Percentiles rank a stretch among this genome's conserved stretches.
Conservation (phyloP, 1,284 basidiomycete genomes). For the Kwoniella shivajii region DNA sequence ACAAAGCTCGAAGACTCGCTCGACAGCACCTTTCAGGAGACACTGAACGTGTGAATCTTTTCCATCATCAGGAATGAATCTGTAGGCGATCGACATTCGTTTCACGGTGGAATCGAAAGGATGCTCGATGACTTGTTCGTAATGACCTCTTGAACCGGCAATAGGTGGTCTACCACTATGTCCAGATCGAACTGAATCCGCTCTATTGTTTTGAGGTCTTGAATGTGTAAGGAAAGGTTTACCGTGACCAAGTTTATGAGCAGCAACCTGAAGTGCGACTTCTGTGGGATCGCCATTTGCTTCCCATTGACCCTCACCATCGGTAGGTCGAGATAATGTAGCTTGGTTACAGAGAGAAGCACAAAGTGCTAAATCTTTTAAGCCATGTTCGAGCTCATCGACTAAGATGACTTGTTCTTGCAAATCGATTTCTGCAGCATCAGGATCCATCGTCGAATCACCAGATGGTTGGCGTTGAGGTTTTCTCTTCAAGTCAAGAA, state of each 20-base stretch:
- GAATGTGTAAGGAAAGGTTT: slow-evolving; percentile 53
- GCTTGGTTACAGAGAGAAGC: slow-evolving; percentile 59
- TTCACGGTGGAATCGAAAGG: slow-evolving; percentile 68
- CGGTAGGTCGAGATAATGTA: slow-evolving; percentile 49
- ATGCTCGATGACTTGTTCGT: slow-evolving; percentile 56
- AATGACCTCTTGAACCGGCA: slow-evolving; percentile 41
- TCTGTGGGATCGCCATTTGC: slow-evolving; percentile 72
- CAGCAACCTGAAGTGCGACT: slow-evolving; percentile 67
- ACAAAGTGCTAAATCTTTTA: slow-evolving; percentile 54
- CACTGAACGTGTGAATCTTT: slow-evolving; percentile 40
- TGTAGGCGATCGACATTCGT: slow-evolving; percentile 63
- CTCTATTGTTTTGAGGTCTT: slow-evolving; percentile 2
- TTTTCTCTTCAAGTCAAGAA: slow-evolving; percentile 28
- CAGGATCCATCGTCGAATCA: slow-evolving; percentile 19
- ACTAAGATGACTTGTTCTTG: slow-evolving; percentile 35
- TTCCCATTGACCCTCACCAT: slow-evolving; percentile 61
- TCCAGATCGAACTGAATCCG: slow-evolving; percentile 28
- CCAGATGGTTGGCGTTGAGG: slow-evolving; percentile 9
- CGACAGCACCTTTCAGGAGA: slow-evolving; percentile 66
- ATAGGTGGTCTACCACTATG: slow-evolving; percentile 25
- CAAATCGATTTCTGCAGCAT: slow-evolving; percentile 33
- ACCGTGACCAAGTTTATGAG: slow-evolving; percentile 58
- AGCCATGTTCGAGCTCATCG: slow-evolving; percentile 43
- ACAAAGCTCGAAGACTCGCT: slow-evolving; percentile 63
- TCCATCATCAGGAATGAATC: slow-evolving; percentile 31